Base-by-base conservation (phyloP, 306 rosid genomes). In the Rubus parviflorus region DNA sequence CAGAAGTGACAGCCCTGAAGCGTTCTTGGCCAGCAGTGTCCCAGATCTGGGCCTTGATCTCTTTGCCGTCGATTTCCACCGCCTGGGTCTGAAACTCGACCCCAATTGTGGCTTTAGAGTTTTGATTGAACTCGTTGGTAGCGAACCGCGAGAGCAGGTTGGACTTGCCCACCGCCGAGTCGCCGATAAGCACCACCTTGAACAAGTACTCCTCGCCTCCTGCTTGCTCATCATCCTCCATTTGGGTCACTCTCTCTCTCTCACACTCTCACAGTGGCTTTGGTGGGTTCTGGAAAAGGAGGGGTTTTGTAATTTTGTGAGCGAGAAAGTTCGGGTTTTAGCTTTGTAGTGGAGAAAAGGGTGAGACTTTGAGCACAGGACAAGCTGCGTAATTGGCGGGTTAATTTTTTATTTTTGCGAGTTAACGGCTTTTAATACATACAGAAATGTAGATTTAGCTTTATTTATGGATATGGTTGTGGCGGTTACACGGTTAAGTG, bases 21-120 rank as follows among this genome's bases (percentile, higher is more conserved):
- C 97, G 87, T 51, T 94, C 97, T 70, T 94, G 98, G 0, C 98
- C 98, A 3, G 97, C 98, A 19, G 98, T 94, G 80, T 94, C 98
- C 98, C 98, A 94, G 94, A 94, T 94, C 97, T 91, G 97, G 22
- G 98, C 96, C 79, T 94, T 94, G 3, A 94, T 75, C 86, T 87
- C 86, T 51, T 89, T 89, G 7, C 98, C 98, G 9, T 94, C 97
- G 60, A 94, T 94, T 3, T 90, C 97, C 45, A 91, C 91, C 0
- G 75, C 87, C 61, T 90, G 96, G 15, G 97, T 93, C 83, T 91
- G 98, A 48, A 93, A 93, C 81, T 93, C 98, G 0, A 94, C 98
- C 0, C 97, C 97, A 20, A 94, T 94, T 0, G 98, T 94, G 3
- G 98, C 98, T 85, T 94, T 94, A 2, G 96, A 82, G 82, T 91